These are phyloP conservation scores for Cytospora chrysosperma DNA, from an alignment of 2,329 filamentous ascomycete species.

Conservation along the genomic window DNA sequence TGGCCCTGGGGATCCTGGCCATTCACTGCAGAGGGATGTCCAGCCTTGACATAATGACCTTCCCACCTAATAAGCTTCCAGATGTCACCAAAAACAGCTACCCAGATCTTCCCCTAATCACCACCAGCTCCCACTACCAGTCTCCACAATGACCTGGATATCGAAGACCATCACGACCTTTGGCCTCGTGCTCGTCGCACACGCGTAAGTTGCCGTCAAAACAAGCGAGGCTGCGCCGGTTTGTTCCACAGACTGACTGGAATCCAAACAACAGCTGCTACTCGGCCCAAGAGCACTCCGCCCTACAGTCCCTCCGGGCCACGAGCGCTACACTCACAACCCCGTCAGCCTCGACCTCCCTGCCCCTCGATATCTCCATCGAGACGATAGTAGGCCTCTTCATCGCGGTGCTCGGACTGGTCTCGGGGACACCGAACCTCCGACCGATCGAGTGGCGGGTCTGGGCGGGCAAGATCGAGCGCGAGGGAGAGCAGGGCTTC, in stretches of 20 bases:
- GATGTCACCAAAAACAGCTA: neutral
- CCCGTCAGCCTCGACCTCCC: constrained; percentile 45
- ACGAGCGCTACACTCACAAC: constrained; percentile 46
- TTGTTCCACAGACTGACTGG: constrained; percentile 22
- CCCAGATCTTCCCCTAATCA: neutral
- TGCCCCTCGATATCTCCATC: constrained; percentile 83
- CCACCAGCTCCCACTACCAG: neutral
- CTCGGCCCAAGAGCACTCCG: constrained; percentile 89
- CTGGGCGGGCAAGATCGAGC: constrained; percentile 82
- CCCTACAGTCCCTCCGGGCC: constrained; percentile 60
- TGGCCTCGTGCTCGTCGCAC: constrained; percentile 76
- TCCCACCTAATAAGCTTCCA: neutral
- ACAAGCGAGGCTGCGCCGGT: neutral
- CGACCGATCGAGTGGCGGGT: constrained; percentile 82
- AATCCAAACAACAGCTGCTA: constrained; percentile 67
- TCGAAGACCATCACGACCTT: constrained; percentile 69
- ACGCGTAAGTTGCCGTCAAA: constrained; percentile 65
- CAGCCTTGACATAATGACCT: neutral
- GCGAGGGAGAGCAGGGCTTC: constrained; percentile 64
- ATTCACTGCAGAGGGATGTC: too few relatives aligned
- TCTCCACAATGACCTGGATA: constrained; percentile 63
- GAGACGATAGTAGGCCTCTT: constrained; percentile 81
- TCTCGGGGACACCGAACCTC: constrained; percentile 72
- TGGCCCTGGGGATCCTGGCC: neutral
- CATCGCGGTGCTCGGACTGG: constrained; percentile 79